phyloP scores from a whole-genome alignment of 345 rosid species.

The Corymbia maculata region DNA sequence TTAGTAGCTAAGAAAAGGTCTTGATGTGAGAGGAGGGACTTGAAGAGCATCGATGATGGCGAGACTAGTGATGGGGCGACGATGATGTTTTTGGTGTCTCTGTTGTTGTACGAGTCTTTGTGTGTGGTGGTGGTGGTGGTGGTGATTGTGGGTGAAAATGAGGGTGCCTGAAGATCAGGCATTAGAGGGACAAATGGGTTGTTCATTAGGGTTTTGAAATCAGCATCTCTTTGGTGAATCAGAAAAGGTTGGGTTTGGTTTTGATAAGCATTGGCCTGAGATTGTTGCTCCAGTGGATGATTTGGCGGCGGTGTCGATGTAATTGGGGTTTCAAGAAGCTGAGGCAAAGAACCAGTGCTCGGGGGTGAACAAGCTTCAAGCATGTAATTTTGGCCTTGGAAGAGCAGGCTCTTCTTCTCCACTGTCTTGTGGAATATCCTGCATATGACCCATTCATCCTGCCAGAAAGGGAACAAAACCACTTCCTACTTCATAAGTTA shows the following conservation, averaged over 20 bases:
- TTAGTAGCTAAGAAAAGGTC: conserved; percentile 1
- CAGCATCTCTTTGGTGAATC: conserved; percentile 23
- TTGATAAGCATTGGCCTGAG: conserved; percentile 4
- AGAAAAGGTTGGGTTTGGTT: conserved; percentile 10
- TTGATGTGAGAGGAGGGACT: conserved; percentile 38
- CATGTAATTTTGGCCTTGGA: conserved; percentile 22
- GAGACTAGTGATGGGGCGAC: conserved; percentile 6
- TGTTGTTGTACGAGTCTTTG: conserved; percentile 2
- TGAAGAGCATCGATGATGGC: conserved; percentile 29
- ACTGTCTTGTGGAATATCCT: conserved; percentile 68
- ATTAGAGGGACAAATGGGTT: conserved; percentile 21
- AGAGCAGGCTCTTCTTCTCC: conserved; percentile 40
- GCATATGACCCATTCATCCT: conserved; percentile 99
- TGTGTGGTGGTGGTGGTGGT: neutral
- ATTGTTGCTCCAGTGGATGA: conserved; percentile 16
- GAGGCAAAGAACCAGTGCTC: conserved; percentile 21
- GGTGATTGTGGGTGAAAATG: neutral
- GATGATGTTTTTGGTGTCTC: neutral
- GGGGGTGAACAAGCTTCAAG: neutral
- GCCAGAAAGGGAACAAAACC: neutral
- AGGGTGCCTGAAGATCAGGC: conserved; percentile 2
- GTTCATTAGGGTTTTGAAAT: conserved; percentile 34
- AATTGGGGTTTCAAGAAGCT: conserved; percentile 35
- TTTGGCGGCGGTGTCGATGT: neutral
- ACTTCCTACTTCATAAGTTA: neutral